Conservation (phyloP, 768 basidiomycete species). For the Cyathus striatus region DNA sequence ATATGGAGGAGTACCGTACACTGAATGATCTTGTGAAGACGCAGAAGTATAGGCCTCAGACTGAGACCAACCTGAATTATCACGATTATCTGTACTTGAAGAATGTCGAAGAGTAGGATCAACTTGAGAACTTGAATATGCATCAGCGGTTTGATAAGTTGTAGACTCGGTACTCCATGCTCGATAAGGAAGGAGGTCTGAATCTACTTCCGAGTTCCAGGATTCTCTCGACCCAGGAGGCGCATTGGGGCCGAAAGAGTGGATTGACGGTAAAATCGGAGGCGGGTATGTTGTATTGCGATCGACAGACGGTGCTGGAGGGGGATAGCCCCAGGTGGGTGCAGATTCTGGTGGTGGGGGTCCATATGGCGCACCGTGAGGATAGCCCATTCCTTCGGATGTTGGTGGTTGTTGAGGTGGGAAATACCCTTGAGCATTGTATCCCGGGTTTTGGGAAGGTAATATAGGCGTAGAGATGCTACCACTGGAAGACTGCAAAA, state of each 20-base stretch:
- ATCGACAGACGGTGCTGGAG: constrained; percentile 32
- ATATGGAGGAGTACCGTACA: constrained; percentile 20
- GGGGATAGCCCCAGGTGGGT: constrained; percentile 52
- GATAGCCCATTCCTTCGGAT: constrained; percentile 34
- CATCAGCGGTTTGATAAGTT: constrained; percentile 28
- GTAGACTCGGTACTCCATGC: constrained; percentile 40
- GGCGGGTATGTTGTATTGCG: constrained; percentile 44
- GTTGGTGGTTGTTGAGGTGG: constrained; percentile 33
- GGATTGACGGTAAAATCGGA: constrained; percentile 49
- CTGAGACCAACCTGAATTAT: constrained; percentile 26
- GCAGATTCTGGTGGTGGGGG: constrained; percentile 36
- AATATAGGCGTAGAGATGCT: constrained; percentile 28
- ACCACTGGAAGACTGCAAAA: constrained; percentile 4
- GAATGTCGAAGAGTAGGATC: constrained; percentile 36
- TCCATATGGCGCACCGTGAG: constrained; percentile 36
- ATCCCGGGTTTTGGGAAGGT: constrained; percentile 33
- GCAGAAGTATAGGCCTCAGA: constrained; percentile 7
- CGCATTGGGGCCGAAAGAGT: constrained; percentile 40
- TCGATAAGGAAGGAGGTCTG: constrained; percentile 39
- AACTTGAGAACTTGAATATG: constrained; percentile 21
- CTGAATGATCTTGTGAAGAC: constrained; percentile 18
- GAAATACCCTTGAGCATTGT: constrained; percentile 38
- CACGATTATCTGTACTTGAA: constrained; percentile 31
- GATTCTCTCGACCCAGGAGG: constrained; percentile 17
- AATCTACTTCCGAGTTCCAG: constrained; percentile 23